Evolutionary conservation across 1,284 basidiomycete genomes (phyloP), one percentile per base, ranked within the genome.

Genomic region (Mrakiaceae sp.): DNA sequence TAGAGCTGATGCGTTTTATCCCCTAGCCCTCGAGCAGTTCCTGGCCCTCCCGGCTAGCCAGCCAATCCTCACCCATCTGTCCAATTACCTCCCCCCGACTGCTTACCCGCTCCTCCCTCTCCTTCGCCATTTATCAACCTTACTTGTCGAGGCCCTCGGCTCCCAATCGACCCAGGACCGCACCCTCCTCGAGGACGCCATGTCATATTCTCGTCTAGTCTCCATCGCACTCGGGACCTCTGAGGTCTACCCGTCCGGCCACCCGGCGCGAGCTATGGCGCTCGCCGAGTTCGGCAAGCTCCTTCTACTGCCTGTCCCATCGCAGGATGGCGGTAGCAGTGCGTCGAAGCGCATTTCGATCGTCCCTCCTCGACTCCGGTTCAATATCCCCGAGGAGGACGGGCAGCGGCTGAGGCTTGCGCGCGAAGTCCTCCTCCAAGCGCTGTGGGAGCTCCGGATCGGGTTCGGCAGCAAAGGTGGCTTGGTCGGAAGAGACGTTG

Each of bases 281-380:
- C 77, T 87, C 5, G 84, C 87, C 2, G 90, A 93, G 72, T 78
- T 90, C 14, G 90, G 88, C 0, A 92, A 91, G 74, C 76, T 93
- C 3, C 79, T 92, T 5, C 81, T 83, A 0, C 85, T 88, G 0
- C 88, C 90, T 70, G 86, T 88, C 72, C 83, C 82, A 0, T 71
- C 66, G 49, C 0, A 10, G 4, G n/a, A 7, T 27, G 27, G 59
- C 11, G 48, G 47, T 14, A 9, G 14, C 51, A 50, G 58, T 10
- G 44, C 39, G 27, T 16, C 55, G 50, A 46, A 55, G 14, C 64
- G 56, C 51, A 64, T n/a, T 49, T 60, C 56, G 51, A 48, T 46
- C 40, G 50, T 14, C n/a, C 67, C 27, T 27, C 27, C 27, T 27
- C 27, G 27, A 27, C 27, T 27, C 27, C 27, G 66, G 42, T 68